phyloP scores from a whole-genome alignment of 371 early-diverging fungal genomes.

The Apophysomyces elegans region DNA sequence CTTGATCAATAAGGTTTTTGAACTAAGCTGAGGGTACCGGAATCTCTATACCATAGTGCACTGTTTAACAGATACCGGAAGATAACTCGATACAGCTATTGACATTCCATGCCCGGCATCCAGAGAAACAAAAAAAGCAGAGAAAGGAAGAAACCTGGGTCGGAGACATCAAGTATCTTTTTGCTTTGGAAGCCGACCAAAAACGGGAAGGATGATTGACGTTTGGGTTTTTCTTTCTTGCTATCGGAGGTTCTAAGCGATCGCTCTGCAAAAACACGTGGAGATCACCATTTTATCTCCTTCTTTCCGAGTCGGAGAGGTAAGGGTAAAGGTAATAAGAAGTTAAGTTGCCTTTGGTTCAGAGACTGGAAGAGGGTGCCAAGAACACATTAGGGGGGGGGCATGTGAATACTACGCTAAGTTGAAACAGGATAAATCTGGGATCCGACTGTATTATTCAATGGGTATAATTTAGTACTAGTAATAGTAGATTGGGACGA shows the following conservation, averaged over 20 bases:
- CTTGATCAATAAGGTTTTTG: no score
- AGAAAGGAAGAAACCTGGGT: neutral
- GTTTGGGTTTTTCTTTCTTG: neutral
- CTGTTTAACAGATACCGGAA: no score
- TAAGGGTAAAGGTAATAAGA: neutral
- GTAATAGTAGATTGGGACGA: no score
- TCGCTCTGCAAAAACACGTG: conserved; percentile 5
- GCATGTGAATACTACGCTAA: no score
- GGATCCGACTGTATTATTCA: no score
- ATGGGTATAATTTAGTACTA: no score
- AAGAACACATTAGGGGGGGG: neutral
- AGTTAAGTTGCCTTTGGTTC: neutral
- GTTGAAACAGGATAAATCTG: no score
- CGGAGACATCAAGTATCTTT: no score
- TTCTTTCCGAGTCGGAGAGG: conserved; percentile 2
- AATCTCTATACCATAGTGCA: no score
- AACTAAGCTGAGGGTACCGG: no score
- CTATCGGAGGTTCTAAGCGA: neutral
- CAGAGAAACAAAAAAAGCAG: neutral
- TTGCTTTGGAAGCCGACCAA: neutral
- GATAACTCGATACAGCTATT: no score
- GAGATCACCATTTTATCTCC: conserved; percentile 6
- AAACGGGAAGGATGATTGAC: neutral
- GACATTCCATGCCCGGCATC: no score
- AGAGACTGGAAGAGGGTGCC: neutral